These are phyloP conservation scores for Copromyces sp. DNA, from an alignment of 495 filamentous ascomycete genomes.

Conservation along the genomic window DNA sequence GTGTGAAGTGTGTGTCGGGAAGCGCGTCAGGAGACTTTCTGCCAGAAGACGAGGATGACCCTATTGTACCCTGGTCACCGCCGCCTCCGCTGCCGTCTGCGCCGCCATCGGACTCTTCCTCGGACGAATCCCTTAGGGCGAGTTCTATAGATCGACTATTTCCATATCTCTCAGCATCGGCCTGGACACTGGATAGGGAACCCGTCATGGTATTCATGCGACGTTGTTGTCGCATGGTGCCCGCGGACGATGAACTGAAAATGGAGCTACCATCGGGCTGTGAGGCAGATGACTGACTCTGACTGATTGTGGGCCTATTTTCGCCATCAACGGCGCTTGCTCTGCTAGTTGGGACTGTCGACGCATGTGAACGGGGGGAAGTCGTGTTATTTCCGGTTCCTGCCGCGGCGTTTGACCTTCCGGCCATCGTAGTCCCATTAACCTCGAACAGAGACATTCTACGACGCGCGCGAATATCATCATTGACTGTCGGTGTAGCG, in stretches of 20 bases:
- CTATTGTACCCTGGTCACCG: neutral
- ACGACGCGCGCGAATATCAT: slow-evolving; percentile 18
- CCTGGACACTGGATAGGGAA: slow-evolving; percentile 21
- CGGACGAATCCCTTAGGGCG: slow-evolving; percentile 26
- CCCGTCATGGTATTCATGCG: slow-evolving; percentile 18
- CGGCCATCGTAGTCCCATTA: neutral
- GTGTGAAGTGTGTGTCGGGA: slow-evolving; percentile 42
- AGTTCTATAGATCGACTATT: slow-evolving; percentile 15
- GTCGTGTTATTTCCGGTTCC: neutral
- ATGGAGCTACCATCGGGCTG: neutral
- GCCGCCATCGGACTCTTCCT: slow-evolving; percentile 10
- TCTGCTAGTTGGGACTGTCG: neutral
- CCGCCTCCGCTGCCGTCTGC: slow-evolving; percentile 6
- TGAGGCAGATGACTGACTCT: neutral
- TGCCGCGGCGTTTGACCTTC: neutral
- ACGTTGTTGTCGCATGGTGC: neutral
- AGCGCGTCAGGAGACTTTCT: slow-evolving; percentile 17
- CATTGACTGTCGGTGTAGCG: slow-evolving; percentile 6
- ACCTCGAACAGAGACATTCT: slow-evolving; percentile 12
- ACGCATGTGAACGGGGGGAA: neutral
- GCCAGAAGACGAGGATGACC: slow-evolving; percentile 5
- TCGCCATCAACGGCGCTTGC: neutral
- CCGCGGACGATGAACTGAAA: neutral
- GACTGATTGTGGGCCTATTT: neutral
- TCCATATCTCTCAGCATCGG: slow-evolving; percentile 17